A percentile compares a stretch with the other conserved stretches of the same genome.
Evolutionary conservation across 2,329 filamentous ascomycete species (phyloP).

Genomic region (Hysterium pulicare): DNA sequence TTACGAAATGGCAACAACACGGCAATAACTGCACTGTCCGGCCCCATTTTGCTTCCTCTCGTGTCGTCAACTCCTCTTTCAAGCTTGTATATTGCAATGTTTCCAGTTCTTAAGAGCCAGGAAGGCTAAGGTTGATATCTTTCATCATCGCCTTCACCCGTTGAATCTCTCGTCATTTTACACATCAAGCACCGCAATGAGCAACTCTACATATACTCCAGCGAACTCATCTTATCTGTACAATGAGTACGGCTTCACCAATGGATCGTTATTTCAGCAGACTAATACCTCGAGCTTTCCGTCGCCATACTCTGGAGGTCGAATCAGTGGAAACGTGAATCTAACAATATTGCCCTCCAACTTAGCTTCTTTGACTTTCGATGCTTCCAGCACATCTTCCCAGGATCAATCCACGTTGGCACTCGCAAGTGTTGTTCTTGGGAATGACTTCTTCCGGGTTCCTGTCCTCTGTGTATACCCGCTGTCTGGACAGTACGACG

Average conservation of each 20-base stretch:
- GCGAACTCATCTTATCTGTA: conserved; percentile 1
- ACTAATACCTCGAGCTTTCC: background rate
- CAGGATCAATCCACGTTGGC: background rate
- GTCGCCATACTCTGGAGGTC: background rate
- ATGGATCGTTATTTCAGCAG: background rate
- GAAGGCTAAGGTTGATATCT: too few species aligned
- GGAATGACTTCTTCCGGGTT: background rate
- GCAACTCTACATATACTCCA: too few species aligned
- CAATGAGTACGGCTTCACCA: conserved; percentile 17
- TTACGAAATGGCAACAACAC: too few species aligned
- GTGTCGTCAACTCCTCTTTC: too few species aligned
- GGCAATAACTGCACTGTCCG: too few species aligned
- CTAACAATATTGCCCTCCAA: conserved; percentile 1
- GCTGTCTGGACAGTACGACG: background rate
- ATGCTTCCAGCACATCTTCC: background rate
- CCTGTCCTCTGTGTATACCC: background rate
- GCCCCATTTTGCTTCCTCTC: too few species aligned
- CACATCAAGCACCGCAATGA: too few species aligned
- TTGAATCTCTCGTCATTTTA: too few species aligned
- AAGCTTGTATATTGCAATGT: too few species aligned
- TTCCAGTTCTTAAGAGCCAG: too few species aligned
- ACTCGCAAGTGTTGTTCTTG: background rate
- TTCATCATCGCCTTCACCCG: too few species aligned
- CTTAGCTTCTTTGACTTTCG: background rate
- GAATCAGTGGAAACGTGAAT: background rate